A percentile compares a stretch with the other conserved stretches of the same genome.
phyloP scores from a whole-genome alignment of 495 filamentous ascomycete genomes.

The Pyrenula massariospora region DNA sequence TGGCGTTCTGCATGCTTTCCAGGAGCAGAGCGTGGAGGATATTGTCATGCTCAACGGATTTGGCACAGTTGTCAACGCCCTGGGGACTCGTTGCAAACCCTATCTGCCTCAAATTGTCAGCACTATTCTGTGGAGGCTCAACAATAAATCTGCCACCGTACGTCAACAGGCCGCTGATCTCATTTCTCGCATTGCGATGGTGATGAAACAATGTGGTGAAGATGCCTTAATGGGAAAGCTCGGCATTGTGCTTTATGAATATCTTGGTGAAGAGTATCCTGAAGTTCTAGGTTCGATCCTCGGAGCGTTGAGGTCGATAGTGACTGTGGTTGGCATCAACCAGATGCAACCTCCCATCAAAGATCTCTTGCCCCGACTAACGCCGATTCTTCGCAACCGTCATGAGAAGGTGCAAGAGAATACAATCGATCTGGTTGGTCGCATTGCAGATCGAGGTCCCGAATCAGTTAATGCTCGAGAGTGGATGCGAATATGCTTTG shows the following conservation, averaged over 20 bases:
- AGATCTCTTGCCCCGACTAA: conserved; percentile 88
- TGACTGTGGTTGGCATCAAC: conserved; percentile 95
- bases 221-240: conserved; percentile 94
- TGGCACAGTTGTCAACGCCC: conserved; percentile 91
- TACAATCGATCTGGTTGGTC: conserved; percentile 97
- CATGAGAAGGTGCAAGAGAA: conserved; percentile 99
- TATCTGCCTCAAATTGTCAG: conserved; percentile 94
- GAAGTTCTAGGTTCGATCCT: conserved; percentile 96
- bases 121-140: conserved; percentile 93
- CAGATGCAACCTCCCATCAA: conserved; percentile 99
- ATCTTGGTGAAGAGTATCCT: conserved; percentile 97
- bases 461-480: conserved; percentile 94
- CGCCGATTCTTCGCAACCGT: conserved; percentile 92
- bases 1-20: conserved; percentile 94
- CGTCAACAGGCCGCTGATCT: conserved; percentile 96
- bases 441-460: conserved; percentile 93
- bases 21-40: conserved; percentile 96
- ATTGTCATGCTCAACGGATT: conserved; percentile 97
- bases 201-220: conserved; percentile 97
- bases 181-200: conserved; percentile 90
- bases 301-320: conserved; percentile 87
- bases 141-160: conserved; percentile 93
- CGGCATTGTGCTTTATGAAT: conserved; percentile 94
- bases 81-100: conserved; percentile 87
- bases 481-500: conserved; percentile 99